phyloP scores from a whole-genome alignment of 345 rosid species.

The Litchi chinensis region DNA sequence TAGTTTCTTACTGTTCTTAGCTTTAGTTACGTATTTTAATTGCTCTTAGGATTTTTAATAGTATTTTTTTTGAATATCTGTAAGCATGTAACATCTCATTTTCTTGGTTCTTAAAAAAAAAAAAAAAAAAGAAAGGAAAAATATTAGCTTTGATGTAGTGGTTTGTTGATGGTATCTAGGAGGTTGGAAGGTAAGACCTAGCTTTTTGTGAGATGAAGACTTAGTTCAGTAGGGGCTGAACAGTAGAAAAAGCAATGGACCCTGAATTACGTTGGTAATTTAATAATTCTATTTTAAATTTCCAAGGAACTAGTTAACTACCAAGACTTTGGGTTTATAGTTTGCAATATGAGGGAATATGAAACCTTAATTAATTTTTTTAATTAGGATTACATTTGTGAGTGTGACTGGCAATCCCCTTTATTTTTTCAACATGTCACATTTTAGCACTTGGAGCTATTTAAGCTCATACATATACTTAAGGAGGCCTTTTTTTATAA shows the following conservation, averaged over 20 bases:
- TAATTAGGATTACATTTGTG: background rate
- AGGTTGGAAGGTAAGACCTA: background rate
- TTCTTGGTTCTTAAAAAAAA: background rate
- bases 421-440: background rate
- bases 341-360: background rate
- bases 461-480: background rate
- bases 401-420: background rate
- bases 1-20: slow-evolving; percentile 1
- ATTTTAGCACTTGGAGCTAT: background rate
- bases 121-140: background rate
- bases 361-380: background rate
- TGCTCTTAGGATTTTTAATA: background rate
- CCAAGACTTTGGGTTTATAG: background rate
- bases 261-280: background rate
- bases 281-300: background rate
- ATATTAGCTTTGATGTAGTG: background rate
- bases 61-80: background rate
- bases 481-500: background rate
- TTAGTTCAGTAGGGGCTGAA: background rate
- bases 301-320: background rate
- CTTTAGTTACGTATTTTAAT: background rate
- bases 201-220: background rate
- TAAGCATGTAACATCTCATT: background rate
- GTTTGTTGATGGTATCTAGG: background rate
- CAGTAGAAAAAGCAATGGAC: background rate